Conservation (phyloP, 106 monocot species). For the Allium cepa region DNA sequence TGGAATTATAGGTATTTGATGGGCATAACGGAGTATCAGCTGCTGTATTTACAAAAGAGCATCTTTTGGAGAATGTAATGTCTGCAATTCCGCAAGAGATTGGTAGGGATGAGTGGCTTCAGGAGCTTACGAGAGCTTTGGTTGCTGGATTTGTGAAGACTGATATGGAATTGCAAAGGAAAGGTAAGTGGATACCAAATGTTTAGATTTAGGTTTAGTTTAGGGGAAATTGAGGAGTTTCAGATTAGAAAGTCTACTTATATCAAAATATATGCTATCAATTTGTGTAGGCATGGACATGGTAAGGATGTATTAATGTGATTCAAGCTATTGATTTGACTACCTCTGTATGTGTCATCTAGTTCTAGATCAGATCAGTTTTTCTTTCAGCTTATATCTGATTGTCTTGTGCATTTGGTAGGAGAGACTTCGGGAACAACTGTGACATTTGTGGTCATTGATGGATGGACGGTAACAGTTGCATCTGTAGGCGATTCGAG, state of each 20-base stretch:
- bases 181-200: slow-evolving; percentile 20
- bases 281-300: background rate
- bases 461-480: slow-evolving; percentile 86
- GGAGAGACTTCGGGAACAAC: slow-evolving; percentile 84
- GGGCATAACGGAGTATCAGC: slow-evolving; percentile 98
- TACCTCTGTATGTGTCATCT: too few relatives aligned
- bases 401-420: slow-evolving; percentile 11
- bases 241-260: background rate
- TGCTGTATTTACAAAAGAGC: slow-evolving; percentile 77
- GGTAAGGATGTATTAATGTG: too few relatives aligned
- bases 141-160: slow-evolving; percentile 94
- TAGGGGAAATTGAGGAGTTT: background rate
- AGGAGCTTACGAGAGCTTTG: slow-evolving; percentile 65
- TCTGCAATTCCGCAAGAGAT: slow-evolving; percentile 46
- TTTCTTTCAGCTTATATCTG: background rate
- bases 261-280: background rate
- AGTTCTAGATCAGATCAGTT: background rate
- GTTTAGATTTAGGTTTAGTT: background rate
- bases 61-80: slow-evolving; percentile 82
- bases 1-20: slow-evolving; percentile 42
- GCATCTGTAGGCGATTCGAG: slow-evolving; percentile 98
- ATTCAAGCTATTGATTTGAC: too few relatives aligned
- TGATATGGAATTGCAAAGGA: slow-evolving; percentile 85
- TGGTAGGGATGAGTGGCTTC: slow-evolving; percentile 74
- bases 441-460: slow-evolving; percentile 52